Base-by-base conservation (phyloP, 306 rosid species). In the Vigna angularis region DNA sequence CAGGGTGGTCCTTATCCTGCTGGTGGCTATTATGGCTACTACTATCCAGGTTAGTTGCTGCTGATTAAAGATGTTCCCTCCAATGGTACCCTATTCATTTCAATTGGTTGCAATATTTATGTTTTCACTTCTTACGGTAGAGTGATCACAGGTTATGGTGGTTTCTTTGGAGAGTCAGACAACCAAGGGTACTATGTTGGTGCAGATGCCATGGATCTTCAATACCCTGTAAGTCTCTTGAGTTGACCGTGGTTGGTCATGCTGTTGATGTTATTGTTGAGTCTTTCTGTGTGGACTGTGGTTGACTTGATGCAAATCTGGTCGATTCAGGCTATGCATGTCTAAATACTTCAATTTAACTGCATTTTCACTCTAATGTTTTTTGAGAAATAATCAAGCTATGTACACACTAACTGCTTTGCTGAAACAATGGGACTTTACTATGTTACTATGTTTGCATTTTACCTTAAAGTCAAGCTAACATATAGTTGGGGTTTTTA, bases 181-280 rank as follows among this genome's bases (percentile, higher is more conserved):
- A 92, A 71, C 78, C 96, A 92, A 80, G 93, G 89, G 36, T 90
- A 87, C 73, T 89, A 87, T 53, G 88, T 83, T 74, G 89, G 88
- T 40, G 90, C 91, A 22, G 87, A 87, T 20, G 82, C 85, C 11
- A 28, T 81, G 80, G 92, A 89, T 71, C 79, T 79, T 62, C 96
- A 90, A 76, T 90, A 90, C 85, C 90, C 92, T 32, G 97, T 92
- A 77, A 90, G 92, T 80, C n/a, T 82, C 57, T 53, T 36, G 5
- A 56, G 61, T 40, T 64, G 58, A 24, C 57, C 26, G 11, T 66
- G 22, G 28, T 48, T 15, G 22, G 51, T 71, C 45, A 18, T 72
- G 75, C 6, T 28, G 4, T 50, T 68, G 20, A 7, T 77, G 52
- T 53, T 28, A 10, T 45, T 57, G 50, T 48, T 70, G 28, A n/a